Conservation (phyloP, 78 protist species). For the Diacronema lutheri region DNA sequence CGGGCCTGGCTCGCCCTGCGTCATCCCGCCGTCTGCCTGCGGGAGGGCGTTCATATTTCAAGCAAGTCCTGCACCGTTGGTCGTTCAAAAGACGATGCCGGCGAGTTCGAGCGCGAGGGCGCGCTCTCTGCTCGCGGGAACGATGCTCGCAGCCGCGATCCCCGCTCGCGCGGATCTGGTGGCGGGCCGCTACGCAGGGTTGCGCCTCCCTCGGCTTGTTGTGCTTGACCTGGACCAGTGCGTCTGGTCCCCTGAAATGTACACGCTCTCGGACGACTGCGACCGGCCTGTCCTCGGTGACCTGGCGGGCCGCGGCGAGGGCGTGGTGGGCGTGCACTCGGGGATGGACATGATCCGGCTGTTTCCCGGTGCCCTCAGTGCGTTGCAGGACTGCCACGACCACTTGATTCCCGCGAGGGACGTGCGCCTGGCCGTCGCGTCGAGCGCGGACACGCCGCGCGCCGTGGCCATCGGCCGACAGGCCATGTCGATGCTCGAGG, state of each 20-base stretch:
- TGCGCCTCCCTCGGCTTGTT: no score
- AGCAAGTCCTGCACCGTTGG: no score
- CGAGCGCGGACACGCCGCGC: slow-evolving; percentile 8
- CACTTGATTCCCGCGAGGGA: neutral
- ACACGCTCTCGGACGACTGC: neutral
- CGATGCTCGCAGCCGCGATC: no score
- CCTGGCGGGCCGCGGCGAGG: slow-evolving; percentile 3
- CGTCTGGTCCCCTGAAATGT: slow-evolving; percentile 24
- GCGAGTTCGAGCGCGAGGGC: no score
- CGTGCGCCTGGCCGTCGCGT: slow-evolving; percentile 28
- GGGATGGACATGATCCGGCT: neutral
- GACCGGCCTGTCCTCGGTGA: neutral
- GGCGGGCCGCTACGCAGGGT: no score
- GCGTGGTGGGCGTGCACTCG: slow-evolving; percentile 17
- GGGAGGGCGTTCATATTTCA: no score
- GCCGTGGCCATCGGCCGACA: neutral
- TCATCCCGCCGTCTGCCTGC: no score
- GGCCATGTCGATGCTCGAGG: slow-evolving; percentile 22
- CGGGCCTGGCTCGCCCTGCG: no score
- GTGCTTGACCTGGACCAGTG: slow-evolving; percentile 38
- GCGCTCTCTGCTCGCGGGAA: no score
- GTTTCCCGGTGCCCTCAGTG: slow-evolving; percentile 25
- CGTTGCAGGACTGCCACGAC: slow-evolving; percentile 15
- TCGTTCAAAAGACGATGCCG: no score
- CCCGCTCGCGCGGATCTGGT: no score